Evolutionary conservation across 768 basidiomycete species (phyloP).

Genomic region (Tephrocybe sp.): DNA sequence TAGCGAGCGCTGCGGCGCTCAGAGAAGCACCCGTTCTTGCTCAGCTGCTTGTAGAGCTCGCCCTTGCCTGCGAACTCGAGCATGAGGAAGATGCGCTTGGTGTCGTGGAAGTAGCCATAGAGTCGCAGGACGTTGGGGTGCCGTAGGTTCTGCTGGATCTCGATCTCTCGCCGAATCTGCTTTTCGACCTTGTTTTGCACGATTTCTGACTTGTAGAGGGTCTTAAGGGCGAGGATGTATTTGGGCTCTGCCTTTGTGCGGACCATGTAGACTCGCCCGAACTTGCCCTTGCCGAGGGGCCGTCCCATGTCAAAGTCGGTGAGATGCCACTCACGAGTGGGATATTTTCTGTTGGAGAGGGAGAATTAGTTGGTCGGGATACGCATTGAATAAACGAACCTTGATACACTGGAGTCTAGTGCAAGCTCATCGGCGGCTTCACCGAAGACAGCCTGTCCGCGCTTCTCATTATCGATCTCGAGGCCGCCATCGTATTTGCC

Average conservation of each 20-base stretch:
- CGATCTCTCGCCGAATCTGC: slow-evolving; percentile 96
- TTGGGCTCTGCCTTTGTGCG: slow-evolving; percentile 85
- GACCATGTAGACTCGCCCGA: slow-evolving; percentile 98
- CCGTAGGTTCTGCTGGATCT: slow-evolving; percentile 94
- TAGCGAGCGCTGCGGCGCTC: slow-evolving; percentile 89
- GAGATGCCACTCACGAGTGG: slow-evolving; percentile 84
- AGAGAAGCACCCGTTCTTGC: slow-evolving; percentile 81
- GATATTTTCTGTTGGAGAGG: slow-evolving; percentile 46
- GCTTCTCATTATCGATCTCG: slow-evolving; percentile 83
- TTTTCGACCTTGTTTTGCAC: slow-evolving; percentile 91
- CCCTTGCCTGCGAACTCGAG: slow-evolving; percentile 97
- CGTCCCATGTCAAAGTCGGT: slow-evolving; percentile 92
- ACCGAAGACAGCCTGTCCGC: slow-evolving; percentile 71
- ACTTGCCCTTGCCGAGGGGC: slow-evolving; percentile 98
- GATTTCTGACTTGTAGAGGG: slow-evolving; percentile 95
- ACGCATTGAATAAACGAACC: slow-evolving; percentile 34
- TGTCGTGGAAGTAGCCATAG: slow-evolving; percentile 98
- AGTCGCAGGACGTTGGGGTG: slow-evolving; percentile 94
- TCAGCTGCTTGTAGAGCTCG: slow-evolving; percentile 94
- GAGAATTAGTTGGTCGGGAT: neutral
- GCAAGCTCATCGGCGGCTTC: slow-evolving; percentile 82
- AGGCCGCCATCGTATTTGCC: slow-evolving; percentile 96
- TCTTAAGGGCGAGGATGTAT: slow-evolving; percentile 96
- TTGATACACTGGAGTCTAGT: slow-evolving; percentile 77
- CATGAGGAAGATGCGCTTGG: slow-evolving; percentile 97